Conservation (phyloP, 176 grass and related monocot species). For the Alopecurus myosuroides region DNA sequence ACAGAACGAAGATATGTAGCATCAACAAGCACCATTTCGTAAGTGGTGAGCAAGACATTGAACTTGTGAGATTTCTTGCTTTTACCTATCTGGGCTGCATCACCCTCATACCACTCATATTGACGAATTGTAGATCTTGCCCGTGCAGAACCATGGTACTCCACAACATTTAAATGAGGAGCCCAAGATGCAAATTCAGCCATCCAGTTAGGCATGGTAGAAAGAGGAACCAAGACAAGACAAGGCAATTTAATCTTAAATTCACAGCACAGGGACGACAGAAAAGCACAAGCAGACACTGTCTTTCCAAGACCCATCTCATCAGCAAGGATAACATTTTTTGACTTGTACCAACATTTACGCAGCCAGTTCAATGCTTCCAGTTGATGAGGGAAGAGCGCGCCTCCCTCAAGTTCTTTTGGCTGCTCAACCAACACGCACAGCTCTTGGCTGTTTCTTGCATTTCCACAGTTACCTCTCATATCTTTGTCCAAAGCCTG, state of each 20-base stretch:
- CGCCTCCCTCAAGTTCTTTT: slow-evolving; percentile 83
- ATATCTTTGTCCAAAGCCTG: slow-evolving; percentile 64
- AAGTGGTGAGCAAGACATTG: slow-evolving; percentile 90
- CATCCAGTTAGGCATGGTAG: slow-evolving; percentile 98
- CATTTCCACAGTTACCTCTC: slow-evolving; percentile 26
- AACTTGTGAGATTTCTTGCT: slow-evolving; percentile 74
- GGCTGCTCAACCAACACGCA: slow-evolving; percentile 74
- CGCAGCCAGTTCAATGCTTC: slow-evolving; percentile 99
- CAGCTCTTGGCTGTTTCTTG: slow-evolving; percentile 55
- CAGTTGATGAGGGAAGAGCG: slow-evolving; percentile 92
- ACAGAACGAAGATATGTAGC: slow-evolving; percentile 85
- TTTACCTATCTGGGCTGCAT: slow-evolving; percentile 52
- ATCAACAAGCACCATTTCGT: slow-evolving; percentile 97
- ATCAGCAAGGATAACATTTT: slow-evolving; percentile 99
- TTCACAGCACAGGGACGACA: slow-evolving; percentile 85
- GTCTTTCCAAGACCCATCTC: slow-evolving; percentile 99
- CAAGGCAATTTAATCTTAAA: slow-evolving; percentile 80
- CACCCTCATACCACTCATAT: slow-evolving; percentile 87
- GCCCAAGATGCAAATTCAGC: slow-evolving; percentile 96
- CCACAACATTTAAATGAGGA: slow-evolving; percentile 95
- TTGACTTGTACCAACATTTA: slow-evolving; percentile 90
- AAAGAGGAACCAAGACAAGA: slow-evolving; percentile 93
- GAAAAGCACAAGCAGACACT: slow-evolving; percentile 90
- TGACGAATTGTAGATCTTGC: slow-evolving; percentile 89
- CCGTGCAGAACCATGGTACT: slow-evolving; percentile 92